phyloP scores from a whole-genome alignment of 306 rosid species.

The Vigna hirtella region DNA sequence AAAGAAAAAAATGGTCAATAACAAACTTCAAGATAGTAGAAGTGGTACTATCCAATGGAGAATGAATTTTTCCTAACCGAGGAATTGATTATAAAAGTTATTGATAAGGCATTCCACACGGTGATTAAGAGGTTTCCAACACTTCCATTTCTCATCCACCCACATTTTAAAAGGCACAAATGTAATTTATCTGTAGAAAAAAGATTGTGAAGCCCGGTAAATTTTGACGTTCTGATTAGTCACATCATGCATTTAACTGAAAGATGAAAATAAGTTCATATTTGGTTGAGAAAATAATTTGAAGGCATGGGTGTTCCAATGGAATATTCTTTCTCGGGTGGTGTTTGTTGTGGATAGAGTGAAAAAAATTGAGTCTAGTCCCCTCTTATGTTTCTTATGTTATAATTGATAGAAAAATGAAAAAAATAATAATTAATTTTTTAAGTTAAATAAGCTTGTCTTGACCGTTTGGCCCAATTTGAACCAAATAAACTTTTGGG shows the following conservation, averaged over 20 bases:
- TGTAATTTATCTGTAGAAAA: conserved; percentile 1
- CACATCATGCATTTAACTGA: not conserved
- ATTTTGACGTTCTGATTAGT: not conserved
- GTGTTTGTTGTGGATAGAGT: too few relatives aligned
- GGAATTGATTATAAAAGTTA: conserved; percentile 18
- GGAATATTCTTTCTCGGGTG: too few relatives aligned
- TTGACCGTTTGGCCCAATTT: too few relatives aligned
- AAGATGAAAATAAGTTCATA: not conserved
- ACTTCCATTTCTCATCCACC: conserved; percentile 8
- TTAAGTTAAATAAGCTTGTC: too few relatives aligned
- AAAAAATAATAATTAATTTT: too few relatives aligned
- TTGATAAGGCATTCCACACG: conserved; percentile 15
- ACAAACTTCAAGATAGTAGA: conserved; percentile 17
- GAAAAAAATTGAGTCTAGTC: too few relatives aligned
- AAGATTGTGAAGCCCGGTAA: conserved; percentile 15
- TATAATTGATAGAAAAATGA: too few relatives aligned
- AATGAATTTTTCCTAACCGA: conserved; percentile 16
- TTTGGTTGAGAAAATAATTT: not conserved
- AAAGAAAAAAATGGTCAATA: conserved; percentile 10
- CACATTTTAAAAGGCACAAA: not conserved
- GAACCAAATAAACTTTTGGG: too few relatives aligned
- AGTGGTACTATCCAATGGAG: conserved; percentile 10
- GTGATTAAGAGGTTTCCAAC: conserved; percentile 20
- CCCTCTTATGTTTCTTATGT: too few relatives aligned
- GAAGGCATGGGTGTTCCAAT: too few relatives aligned